Evolutionary conservation across 1,284 basidiomycete species (phyloP).

Genomic region (Neotropicomus parvogracilis): DNA sequence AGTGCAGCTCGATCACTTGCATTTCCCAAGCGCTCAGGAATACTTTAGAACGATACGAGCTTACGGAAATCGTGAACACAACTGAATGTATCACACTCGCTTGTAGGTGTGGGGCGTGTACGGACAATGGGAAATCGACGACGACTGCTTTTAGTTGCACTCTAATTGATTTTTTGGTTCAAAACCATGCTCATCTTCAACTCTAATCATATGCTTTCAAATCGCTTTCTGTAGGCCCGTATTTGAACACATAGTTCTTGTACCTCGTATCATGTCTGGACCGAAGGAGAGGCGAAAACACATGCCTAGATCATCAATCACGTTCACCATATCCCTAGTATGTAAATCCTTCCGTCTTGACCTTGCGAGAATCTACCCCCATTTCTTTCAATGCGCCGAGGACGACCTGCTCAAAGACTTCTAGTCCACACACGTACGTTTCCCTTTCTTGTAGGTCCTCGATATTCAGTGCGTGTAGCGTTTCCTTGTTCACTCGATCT

Average conservation of each 20-base stretch:
- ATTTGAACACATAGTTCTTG: background rate
- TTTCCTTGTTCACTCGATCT: conserved; percentile 14
- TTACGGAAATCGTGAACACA: background rate
- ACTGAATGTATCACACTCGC: background rate
- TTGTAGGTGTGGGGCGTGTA: conserved; percentile 20
- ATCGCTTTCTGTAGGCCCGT: background rate
- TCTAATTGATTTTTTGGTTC: too few species aligned
- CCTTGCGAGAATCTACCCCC: conserved; percentile 14
- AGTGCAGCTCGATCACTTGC: conserved; percentile 9
- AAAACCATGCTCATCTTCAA: background rate
- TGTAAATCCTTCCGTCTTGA: conserved; percentile 22
- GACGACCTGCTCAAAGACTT: conserved; percentile 22
- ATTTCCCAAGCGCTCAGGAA: conserved; percentile 21
- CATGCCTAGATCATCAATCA: background rate
- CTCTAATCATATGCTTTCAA: background rate
- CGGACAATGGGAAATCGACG: conserved; percentile 29
- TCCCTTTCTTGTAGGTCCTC: conserved; percentile 2
- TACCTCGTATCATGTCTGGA: conserved; percentile 12
- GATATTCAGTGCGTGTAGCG: conserved; percentile 8
- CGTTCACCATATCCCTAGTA: conserved; percentile 14
- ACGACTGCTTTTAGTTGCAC: background rate
- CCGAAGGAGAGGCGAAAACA: too few species aligned
- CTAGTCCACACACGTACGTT: conserved; percentile 26
- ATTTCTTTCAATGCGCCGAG: conserved; percentile 14
- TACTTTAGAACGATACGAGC: conserved; percentile 22